phyloP scores from a whole-genome alignment of 257 asterid genomes.

The Thymus quinquecostatus region DNA sequence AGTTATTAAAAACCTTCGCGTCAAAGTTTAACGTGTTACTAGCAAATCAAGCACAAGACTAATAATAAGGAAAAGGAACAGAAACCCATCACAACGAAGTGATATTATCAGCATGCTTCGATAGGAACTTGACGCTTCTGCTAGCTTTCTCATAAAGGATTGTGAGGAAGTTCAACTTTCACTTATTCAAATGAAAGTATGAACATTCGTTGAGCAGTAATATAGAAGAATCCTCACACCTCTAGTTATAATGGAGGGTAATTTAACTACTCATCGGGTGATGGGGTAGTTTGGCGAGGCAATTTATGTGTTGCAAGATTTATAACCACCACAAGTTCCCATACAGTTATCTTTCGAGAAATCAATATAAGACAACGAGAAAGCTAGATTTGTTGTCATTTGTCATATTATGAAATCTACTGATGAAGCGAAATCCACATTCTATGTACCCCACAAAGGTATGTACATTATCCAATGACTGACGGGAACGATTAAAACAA shows the following conservation, averaged over 20 bases:
- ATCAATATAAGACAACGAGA: background rate
- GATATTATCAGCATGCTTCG: too few species aligned
- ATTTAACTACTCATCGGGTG: background rate
- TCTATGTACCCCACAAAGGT: constrained; percentile 15
- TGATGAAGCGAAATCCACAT: constrained; percentile 16
- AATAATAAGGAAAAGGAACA: too few species aligned
- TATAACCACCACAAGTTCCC: too few species aligned
- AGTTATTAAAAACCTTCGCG: too few species aligned
- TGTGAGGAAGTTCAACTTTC: too few species aligned
- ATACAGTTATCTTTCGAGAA: background rate
- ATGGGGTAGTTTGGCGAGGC: background rate
- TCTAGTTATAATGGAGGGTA: background rate
- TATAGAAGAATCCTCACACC: background rate
- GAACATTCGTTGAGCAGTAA: too few species aligned
- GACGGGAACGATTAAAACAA: background rate
- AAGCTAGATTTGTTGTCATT: background rate
- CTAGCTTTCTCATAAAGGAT: too few species aligned
- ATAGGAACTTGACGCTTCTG: too few species aligned
- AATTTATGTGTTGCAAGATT: background rate
- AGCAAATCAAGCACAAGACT: too few species aligned
- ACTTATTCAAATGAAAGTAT: too few species aligned
- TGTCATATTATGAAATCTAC: background rate
- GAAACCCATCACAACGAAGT: too few species aligned
- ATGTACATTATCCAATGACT: background rate
- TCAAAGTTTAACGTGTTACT: too few species aligned